phyloP scores from a whole-genome alignment of 129 eudicot genomes.

The Artemisia annua region DNA sequence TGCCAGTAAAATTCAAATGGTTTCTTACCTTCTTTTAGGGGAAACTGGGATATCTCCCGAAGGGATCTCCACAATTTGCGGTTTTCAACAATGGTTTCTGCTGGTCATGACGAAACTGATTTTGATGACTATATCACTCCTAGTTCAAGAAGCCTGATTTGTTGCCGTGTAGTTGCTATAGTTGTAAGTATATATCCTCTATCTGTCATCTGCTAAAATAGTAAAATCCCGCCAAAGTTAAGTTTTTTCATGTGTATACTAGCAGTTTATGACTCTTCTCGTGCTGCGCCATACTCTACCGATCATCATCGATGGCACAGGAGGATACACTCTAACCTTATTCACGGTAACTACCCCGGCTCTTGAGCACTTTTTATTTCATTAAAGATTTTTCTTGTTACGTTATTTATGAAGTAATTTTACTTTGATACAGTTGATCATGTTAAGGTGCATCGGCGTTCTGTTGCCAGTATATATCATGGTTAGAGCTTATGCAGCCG shows the following conservation, averaged over 20 bases:
- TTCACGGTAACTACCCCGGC: constrained; percentile 55
- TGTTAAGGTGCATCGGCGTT: constrained; percentile 58
- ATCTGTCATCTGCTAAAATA: neutral
- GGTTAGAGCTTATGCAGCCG: constrained; percentile 57
- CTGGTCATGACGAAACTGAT: constrained; percentile 38
- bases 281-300: constrained; percentile 81
- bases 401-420: neutral
- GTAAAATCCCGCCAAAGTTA: neutral
- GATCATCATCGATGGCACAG: constrained; percentile 49
- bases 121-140: constrained; percentile 52
- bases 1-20: neutral
- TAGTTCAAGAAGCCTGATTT: constrained; percentile 59
- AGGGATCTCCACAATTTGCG: constrained; percentile 49
- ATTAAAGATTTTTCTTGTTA: neutral
- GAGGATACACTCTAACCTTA: constrained; percentile 52
- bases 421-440: constrained; percentile 46
- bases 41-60: constrained; percentile 72
- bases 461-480: constrained; percentile 54
- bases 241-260: neutral
- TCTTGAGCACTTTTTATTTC: neutral
- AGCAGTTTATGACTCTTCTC: constrained; percentile 69
- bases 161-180: constrained; percentile 71
- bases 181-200: constrained; percentile 51
- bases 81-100: constrained; percentile 39
- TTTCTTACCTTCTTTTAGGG: constrained; percentile 34